A percentile compares a stretch with the other conserved stretches of the same genome.
These are phyloP conservation scores for Limtongia smithiae DNA, from an alignment of 805 yeast species.

Conservation along the genomic window DNA sequence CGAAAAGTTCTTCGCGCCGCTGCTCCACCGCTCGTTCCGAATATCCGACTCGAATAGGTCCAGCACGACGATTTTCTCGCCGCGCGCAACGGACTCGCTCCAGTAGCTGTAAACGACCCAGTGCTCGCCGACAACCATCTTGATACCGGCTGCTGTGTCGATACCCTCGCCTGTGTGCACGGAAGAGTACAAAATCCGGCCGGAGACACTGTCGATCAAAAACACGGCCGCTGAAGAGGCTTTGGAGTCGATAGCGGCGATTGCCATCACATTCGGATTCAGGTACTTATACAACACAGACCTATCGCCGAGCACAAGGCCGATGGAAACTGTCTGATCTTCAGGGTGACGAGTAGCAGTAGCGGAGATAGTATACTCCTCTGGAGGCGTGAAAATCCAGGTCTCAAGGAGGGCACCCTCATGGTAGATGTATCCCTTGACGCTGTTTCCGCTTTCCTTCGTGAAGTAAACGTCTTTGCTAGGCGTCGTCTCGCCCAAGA, in stretches of 20 bases:
- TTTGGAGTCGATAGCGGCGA: slow-evolving; percentile 43
- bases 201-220: slow-evolving; percentile 66
- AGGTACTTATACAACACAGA: slow-evolving; percentile 79
- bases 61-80: slow-evolving; percentile 60
- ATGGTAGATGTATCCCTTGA: slow-evolving; percentile 26
- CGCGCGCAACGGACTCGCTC: slow-evolving; percentile 41
- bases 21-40: slow-evolving; percentile 46
- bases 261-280: slow-evolving; percentile 61
- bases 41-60: slow-evolving; percentile 71
- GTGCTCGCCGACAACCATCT: slow-evolving; percentile 70
- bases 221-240: slow-evolving; percentile 44
- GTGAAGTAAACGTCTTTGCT: slow-evolving; percentile 18
- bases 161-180: slow-evolving; percentile 43
- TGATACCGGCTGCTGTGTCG: slow-evolving; percentile 44
- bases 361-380: slow-evolving; percentile 42
- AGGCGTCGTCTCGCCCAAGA: slow-evolving; percentile 7
- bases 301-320: slow-evolving; percentile 64
- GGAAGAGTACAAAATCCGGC: slow-evolving; percentile 52
- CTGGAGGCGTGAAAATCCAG: slow-evolving; percentile 40
- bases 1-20: slow-evolving; percentile 30
- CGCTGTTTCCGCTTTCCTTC: slow-evolving; percentile 7
- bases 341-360: slow-evolving; percentile 42
- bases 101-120: slow-evolving; percentile 72
- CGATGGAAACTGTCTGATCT: slow-evolving; percentile 55
- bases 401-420: slow-evolving; percentile 34